Conservation (phyloP, 192 early-diverging fungal genomes). For the Gonapodya prolifera region DNA sequence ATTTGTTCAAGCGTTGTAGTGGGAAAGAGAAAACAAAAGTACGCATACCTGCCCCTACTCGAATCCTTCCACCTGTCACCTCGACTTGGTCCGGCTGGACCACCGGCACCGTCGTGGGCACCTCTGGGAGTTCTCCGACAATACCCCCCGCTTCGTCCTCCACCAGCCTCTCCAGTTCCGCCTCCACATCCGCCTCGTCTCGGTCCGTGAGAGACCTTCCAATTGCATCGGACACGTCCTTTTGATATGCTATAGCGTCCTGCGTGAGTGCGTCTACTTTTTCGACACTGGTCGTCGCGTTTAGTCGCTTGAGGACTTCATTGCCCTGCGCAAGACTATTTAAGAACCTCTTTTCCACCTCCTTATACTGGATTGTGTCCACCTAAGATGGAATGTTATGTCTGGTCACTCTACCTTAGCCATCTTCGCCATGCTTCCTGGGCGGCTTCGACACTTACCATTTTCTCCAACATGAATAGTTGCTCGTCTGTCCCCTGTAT, state of each 20-base stretch:
- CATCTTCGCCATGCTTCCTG: too few species aligned
- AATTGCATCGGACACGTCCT: conserved; percentile 75
- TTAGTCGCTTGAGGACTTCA: conserved; percentile 67
- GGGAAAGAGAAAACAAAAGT: too few species aligned
- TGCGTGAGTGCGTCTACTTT: conserved; percentile 88
- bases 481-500: conserved; percentile 74
- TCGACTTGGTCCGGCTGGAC: too few species aligned
- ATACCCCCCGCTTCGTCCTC: conserved; percentile 20
- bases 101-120: too few species aligned
- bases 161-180: conserved; percentile 61
- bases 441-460: conserved; percentile 32
- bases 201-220: conserved; percentile 56
- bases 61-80: too few species aligned
- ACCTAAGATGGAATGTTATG: conserved; percentile 30
- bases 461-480: conserved; percentile 77
- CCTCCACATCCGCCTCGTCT: conserved; percentile 75
- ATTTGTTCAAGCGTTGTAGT: too few species aligned
- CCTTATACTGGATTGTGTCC: conserved; percentile 75
- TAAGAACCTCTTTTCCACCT: conserved; percentile 83
- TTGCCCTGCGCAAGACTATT: conserved; percentile 75
- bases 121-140: background rate
- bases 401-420: too few species aligned
- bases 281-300: conserved; percentile 79
- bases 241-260: conserved; percentile 88
- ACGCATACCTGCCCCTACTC: too few species aligned